phyloP scores from a whole-genome alignment of 805 yeast species.

The Candida corydali region DNA sequence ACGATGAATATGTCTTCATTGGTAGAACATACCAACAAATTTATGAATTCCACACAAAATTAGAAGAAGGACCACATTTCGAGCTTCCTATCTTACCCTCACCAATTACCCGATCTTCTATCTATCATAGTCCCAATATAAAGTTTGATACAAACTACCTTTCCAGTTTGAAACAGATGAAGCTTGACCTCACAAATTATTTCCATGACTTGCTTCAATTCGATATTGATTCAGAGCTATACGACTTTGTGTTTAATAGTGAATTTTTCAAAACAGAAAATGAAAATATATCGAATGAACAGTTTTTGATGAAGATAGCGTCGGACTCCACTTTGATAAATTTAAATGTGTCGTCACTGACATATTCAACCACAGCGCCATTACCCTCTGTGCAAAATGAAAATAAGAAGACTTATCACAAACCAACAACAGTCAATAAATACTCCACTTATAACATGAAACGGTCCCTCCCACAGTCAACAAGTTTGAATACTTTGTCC shows the following conservation, averaged over 20 bases:
- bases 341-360: not conserved
- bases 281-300: not conserved
- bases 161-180: constrained; percentile 16
- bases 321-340: constrained; percentile 1
- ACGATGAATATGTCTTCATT: constrained; percentile 13
- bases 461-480: not conserved
- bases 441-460: not conserved
- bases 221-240: constrained; percentile 5
- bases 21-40: constrained; percentile 35
- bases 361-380: constrained; percentile 4
- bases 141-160: constrained; percentile 12
- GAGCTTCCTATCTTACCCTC: constrained; percentile 26
- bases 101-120: constrained; percentile 15
- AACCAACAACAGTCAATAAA: not conserved
- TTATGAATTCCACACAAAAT: constrained; percentile 25
- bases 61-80: constrained; percentile 9
- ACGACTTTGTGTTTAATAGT: constrained; percentile 10
- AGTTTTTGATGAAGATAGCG: not conserved
- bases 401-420: not conserved
- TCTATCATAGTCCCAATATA: constrained; percentile 4
- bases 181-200: constrained; percentile 23
- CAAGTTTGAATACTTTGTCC: constrained; percentile 19
- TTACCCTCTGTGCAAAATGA: constrained; percentile 1
- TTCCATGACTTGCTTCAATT: constrained; percentile 17
- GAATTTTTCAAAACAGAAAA: not conserved